Evolutionary conservation across 257 asterid species (phyloP).

Genomic region (Leonotis leonurus): DNA sequence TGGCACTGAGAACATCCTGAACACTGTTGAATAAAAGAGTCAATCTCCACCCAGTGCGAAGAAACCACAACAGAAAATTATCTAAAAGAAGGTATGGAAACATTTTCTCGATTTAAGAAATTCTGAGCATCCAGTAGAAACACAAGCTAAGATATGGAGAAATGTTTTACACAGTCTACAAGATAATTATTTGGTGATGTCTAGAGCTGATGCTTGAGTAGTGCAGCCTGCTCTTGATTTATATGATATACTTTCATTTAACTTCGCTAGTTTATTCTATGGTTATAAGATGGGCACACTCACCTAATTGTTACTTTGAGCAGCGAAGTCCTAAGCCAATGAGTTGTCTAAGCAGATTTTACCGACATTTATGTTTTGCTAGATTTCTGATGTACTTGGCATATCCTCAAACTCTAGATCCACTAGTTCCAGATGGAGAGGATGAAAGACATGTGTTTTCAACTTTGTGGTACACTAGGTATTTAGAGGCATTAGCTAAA

Average conservation of each 20-base stretch:
- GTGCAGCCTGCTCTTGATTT: not conserved
- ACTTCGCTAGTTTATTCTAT: not conserved
- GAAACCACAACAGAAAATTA: not conserved
- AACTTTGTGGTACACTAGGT: not conserved
- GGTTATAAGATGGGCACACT: not conserved
- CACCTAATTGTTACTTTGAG: slow-evolving; percentile 3
- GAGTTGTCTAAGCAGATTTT: not conserved
- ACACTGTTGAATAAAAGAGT: slow-evolving; percentile 49
- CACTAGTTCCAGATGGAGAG: not conserved
- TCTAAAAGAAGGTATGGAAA: not conserved
- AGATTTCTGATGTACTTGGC: not conserved
- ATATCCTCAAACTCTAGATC: not conserved
- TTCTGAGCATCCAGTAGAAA: not conserved
- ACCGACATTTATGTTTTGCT: not conserved
- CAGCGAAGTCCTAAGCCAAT: not conserved
- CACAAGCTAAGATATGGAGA: not conserved
- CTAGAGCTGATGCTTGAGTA: not conserved
- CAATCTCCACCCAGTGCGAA: not conserved
- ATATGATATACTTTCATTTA: not conserved
- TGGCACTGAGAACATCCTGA: slow-evolving; percentile 84
- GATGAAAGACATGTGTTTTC: not conserved
- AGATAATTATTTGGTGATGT: not conserved
- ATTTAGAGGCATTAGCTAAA: not conserved
- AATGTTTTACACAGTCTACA: not conserved
- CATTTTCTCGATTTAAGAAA: not conserved